Evolutionary conservation across 805 yeast species (phyloP), one percentile per base, ranked within the genome.

Genomic region (Metschnikowia lunata): DNA sequence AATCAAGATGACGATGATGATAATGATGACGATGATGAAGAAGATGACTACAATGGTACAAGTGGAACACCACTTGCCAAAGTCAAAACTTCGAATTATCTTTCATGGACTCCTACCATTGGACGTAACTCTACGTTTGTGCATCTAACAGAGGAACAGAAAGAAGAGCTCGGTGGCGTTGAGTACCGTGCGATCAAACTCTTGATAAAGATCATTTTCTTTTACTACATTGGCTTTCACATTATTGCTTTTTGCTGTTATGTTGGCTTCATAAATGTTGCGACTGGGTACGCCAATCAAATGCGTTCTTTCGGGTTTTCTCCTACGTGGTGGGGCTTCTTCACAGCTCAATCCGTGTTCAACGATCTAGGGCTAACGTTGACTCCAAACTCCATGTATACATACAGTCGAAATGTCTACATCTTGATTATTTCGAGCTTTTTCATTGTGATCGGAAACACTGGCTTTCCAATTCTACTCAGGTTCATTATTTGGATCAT

Each of bases 81-180:
- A 43, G 59, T 55, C 26, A 72, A 75, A 74, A 77, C 82, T 28
- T 67, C 82, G 0, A 79, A 78, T 46, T 93, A 90, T 55, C 68
- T 91, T 23, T 89, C 97, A 0, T 89, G 95, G 88, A 77, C 76
- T 29, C 97, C 98, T 2, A 86, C 93, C 0, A 76, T 93, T 30
- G 98, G 97, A 9, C 77, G 97, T 62, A 93, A 93, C 63, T 91
- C 98, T 0, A 83, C 90, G 0, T 93, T 93, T 70, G 85, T 88
- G 2, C 85, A 85, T 12, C 63, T 93, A 35, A 80, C 88, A 3
- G 87, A 82, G 31, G 82, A 76, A 23, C 98, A 93, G 62, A 89
- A 88, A 57, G 95, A 86, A 47, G 99, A 93, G 61, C 67, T 93
- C 32, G 99, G 99, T 32, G 99, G 99, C 39, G 97, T 93, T 12